Evolutionary conservation across 805 yeast genomes (phyloP), one percentile per base, ranked within the genome.

Genomic region (Lipomyces lipofer): DNA sequence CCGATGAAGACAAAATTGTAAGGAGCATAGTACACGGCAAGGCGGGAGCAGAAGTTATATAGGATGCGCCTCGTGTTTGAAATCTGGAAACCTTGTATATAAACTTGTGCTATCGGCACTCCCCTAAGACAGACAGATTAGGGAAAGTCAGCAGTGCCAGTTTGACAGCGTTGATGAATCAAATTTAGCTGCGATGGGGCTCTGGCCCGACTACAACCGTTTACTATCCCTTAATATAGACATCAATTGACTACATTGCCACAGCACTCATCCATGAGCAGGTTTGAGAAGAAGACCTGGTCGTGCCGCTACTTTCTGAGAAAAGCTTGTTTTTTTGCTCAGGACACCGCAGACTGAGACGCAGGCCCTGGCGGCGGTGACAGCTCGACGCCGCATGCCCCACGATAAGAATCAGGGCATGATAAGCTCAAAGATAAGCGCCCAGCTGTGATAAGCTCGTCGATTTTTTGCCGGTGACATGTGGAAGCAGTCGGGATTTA

Each of bases 321-420:
- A 39, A 10, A 39, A n/a, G 28, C 43, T 15, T 39, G 43, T 21
- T 39, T 30, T 30, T 39, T 15, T 39, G 30, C 29, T 3, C 19
- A 40, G 30, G 30, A 40, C 22, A 40, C 30, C 45, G 45, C 25
- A 38, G 25, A 21, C 30, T 40, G 45, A 40, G 45, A 40, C 22
- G 29, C 45, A 21, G 45, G 45, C 29, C 45, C 45, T 24, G 45
- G 45, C 45, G 45, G 35, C 35, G n/a, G 35, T 30, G 35, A 30
- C 35, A 30, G 35, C 35, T 30, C 35, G n/a, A 30, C 35, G 13
- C 19, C 21, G 19, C 19, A 39, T 7, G 10, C 43, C 43, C 24
- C 21, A 39, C 43, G 43, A 10, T 39, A 39, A 39, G 43, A 39
- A 2, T 6, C 43, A 15, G 43, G 43, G 24, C 27, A 21, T 39